phyloP scores from a whole-genome alignment of 441 rosid species.

The Corymbia citriodora region DNA sequence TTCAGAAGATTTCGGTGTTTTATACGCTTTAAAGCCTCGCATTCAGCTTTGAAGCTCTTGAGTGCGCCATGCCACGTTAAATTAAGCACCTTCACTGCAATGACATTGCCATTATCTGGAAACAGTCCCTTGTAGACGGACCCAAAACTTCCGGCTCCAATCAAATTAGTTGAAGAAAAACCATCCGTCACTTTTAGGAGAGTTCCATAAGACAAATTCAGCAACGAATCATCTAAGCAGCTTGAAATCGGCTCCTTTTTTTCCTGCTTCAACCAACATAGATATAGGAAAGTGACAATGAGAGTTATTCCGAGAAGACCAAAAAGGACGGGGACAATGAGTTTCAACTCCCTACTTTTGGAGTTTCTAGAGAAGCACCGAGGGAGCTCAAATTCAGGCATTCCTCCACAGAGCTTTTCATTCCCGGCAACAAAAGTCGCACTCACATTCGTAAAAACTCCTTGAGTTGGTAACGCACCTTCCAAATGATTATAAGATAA shows the following conservation, averaged over 20 bases:
- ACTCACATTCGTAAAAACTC: not conserved
- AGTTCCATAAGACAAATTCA: not conserved
- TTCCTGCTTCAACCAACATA: not conserved
- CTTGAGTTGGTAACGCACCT: not conserved
- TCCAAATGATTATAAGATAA: not conserved
- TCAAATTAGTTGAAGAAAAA: not conserved
- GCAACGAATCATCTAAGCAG: not conserved
- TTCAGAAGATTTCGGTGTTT: not conserved
- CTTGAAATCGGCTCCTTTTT: not conserved
- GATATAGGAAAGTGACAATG: not conserved
- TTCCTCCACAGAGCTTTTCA: not conserved
- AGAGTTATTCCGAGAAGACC: not conserved
- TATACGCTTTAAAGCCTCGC: not conserved
- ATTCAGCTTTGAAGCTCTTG: not conserved
- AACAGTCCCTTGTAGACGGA: not conserved
- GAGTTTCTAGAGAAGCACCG: not conserved
- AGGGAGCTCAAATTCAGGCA: not conserved
- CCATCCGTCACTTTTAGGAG: not conserved
- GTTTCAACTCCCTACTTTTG: not conserved
- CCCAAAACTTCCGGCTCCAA: not conserved
- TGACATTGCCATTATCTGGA: not conserved
- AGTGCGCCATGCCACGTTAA: not conserved
- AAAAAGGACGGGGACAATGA: not conserved
- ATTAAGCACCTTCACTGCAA: not conserved
- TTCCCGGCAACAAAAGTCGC: not conserved